A percentile compares a stretch with the other conserved stretches of the same genome.
Evolutionary conservation across 139 green algal genomes (phyloP).

Genomic region (Picochlorum sp.): DNA sequence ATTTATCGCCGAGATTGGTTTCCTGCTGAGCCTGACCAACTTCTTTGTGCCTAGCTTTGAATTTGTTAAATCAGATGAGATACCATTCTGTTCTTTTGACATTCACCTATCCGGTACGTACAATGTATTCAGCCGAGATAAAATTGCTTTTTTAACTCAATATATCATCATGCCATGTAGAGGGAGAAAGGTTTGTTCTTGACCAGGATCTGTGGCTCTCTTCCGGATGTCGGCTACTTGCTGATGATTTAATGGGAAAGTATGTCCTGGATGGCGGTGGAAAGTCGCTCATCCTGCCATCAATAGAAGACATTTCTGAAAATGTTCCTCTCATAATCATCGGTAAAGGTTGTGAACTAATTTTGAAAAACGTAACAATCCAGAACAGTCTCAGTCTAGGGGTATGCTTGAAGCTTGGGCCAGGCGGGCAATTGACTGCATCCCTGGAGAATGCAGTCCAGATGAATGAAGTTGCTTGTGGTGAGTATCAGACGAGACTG

Average conservation of each 20-base stretch:
- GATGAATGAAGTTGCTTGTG: too few species aligned
- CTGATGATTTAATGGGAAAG: slow-evolving; percentile 48
- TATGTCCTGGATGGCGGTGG: slow-evolving; percentile 55
- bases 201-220: slow-evolving; percentile 64
- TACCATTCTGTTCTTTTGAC: slow-evolving; percentile 27
- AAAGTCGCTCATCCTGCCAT: slow-evolving; percentile 7
- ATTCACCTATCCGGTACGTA: slow-evolving; percentile 20
- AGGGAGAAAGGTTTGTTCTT: background rate
- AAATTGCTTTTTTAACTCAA: background rate
- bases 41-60: slow-evolving; percentile 54
- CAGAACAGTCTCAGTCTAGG: slow-evolving; percentile 15
- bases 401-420: too few species aligned
- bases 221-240: slow-evolving; percentile 69
- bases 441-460: too few species aligned
- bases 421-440: too few species aligned
- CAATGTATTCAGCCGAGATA: background rate
- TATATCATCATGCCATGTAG: background rate
- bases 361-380: slow-evolving; percentile 67
- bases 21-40: slow-evolving; percentile 66
- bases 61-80: slow-evolving; percentile 13
- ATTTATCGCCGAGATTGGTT: slow-evolving; percentile 71
- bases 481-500: too few species aligned
- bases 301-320: slow-evolving; percentile 17
- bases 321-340: slow-evolving; percentile 75
- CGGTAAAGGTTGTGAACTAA: slow-evolving; percentile 51